phyloP scores from a whole-genome alignment of 2,329 filamentous ascomycete genomes.

The Graphilbum fragrans region DNA sequence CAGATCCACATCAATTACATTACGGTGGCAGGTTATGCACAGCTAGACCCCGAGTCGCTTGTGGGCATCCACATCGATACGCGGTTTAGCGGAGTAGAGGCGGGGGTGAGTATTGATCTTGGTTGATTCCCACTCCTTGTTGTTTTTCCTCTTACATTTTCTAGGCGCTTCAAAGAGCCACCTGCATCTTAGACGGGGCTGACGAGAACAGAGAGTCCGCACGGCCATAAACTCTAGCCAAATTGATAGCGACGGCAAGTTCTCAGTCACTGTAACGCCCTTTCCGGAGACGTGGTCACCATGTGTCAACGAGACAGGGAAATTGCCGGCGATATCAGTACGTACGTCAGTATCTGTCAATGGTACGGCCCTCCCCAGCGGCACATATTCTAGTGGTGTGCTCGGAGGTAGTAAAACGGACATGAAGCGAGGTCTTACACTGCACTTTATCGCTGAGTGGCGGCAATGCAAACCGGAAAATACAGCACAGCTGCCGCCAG shows the following conservation, averaged over 20 bases:
- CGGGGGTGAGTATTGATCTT: no score
- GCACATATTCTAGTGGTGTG: conserved; percentile 7
- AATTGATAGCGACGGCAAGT: conserved; percentile 7
- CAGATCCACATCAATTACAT: conserved; percentile 11
- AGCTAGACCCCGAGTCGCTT: conserved; percentile 8
- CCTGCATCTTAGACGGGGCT: no score
- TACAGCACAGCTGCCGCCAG: no score
- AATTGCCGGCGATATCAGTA: conserved; percentile 9
- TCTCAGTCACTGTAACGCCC: conserved; percentile 3
- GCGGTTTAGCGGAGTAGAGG: conserved; percentile 7
- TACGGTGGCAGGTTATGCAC: conserved; percentile 9
- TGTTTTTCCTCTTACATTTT: no score
- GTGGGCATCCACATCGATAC: conserved; percentile 10
- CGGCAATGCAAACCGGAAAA: no score
- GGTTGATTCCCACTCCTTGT: no score
- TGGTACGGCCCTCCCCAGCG: conserved; percentile 6
- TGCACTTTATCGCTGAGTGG: no score
- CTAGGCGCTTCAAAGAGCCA: no score
- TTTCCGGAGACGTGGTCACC: conserved; percentile 10
- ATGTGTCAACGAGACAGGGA: conserved; percentile 9
- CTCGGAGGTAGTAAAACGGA: no score
- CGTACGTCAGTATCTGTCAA: conserved; percentile 10
- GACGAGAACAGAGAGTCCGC: no score
- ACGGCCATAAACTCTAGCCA: conserved; percentile 5
- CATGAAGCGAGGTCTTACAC: no score